phyloP scores from a whole-genome alignment of 139 green algal genomes.

The Bryopsis sp. region DNA sequence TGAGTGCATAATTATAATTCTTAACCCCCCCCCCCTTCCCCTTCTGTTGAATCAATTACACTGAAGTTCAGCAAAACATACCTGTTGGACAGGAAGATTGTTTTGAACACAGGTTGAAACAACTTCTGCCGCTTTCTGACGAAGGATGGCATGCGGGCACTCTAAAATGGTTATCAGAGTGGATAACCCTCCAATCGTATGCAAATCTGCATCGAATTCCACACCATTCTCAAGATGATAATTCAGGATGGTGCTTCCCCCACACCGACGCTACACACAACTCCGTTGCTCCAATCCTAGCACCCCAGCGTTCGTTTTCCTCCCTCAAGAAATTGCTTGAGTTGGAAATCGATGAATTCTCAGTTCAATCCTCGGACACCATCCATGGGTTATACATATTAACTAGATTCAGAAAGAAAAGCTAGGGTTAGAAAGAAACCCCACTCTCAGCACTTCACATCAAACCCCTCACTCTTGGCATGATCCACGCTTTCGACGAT shows the following conservation, averaged over 20 bases:
- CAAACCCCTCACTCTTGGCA: slow-evolving; percentile 52
- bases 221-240: too few relatives aligned
- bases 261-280: too few relatives aligned
- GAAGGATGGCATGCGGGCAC: slow-evolving; percentile 37
- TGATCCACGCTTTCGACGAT: slow-evolving; percentile 70
- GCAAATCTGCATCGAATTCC: slow-evolving; percentile 47
- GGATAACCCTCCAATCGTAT: slow-evolving; percentile 66
- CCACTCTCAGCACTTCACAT: neutral
- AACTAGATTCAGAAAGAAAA: too few relatives aligned
- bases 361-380: too few relatives aligned
- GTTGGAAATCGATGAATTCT: neutral
- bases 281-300: too few relatives aligned
- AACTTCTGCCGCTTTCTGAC: slow-evolving; percentile 62
- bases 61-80: too few relatives aligned
- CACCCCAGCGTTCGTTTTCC: too few relatives aligned
- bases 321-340: neutral
- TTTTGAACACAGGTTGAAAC: slow-evolving; percentile 69
- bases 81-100: slow-evolving; percentile 66
- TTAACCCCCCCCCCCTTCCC: too few relatives aligned
- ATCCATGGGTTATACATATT: too few relatives aligned
- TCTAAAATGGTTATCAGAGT: slow-evolving; percentile 60
- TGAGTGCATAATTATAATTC: too few relatives aligned
- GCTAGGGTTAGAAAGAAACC: neutral
- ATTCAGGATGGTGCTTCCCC: too few relatives aligned
- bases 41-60: too few relatives aligned